Conservation (phyloP, 495 filamentous ascomycete genomes). For the Cetradonia linearis region DNA sequence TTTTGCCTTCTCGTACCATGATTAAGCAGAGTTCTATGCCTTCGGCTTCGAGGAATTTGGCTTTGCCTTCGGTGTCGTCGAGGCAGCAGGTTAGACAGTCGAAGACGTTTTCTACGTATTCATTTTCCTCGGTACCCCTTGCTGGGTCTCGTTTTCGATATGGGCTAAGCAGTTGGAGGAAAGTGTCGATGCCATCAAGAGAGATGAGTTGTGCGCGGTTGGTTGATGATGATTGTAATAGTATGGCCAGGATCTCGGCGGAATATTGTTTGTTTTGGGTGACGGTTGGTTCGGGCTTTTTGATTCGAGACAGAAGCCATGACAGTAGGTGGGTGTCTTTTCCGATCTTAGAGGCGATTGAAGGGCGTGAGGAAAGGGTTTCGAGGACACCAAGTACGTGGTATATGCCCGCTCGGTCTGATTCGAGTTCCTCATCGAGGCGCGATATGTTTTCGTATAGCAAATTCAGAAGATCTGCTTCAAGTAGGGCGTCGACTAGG, state of each 20-base stretch:
- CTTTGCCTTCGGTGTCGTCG: conserved; percentile 64
- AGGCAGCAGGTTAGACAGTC: conserved; percentile 71
- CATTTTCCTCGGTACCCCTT: conserved; percentile 83
- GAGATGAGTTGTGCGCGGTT: conserved; percentile 55
- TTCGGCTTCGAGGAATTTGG: conserved; percentile 78
- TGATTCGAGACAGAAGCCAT: conserved; percentile 68
- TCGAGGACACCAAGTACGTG: conserved; percentile 77
- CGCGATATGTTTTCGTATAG: conserved; percentile 73
- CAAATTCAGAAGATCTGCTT: conserved; percentile 75
- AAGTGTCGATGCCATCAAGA: conserved; percentile 62
- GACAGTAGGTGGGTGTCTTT: conserved; percentile 53
- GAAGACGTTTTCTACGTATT: conserved; percentile 89
- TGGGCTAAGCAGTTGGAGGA: conserved; percentile 75
- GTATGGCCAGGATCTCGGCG: conserved; percentile 81
- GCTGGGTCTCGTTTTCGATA: conserved; percentile 84
- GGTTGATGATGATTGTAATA: conserved; percentile 57
- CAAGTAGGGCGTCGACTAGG: conserved; percentile 69
- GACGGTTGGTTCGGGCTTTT: conserved; percentile 48
- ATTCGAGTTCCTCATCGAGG: conserved; percentile 68
- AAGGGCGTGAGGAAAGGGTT: conserved; percentile 64
- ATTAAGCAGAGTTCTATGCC: conserved; percentile 84
- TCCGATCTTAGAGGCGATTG: conserved; percentile 53
- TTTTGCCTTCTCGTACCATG: conserved; percentile 76
- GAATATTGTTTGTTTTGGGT: conserved; percentile 93
- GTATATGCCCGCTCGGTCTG: conserved; percentile 76